These are phyloP conservation scores for Epichloe coenophiala DNA, from an alignment of 2,329 filamentous ascomycete species.

Conservation along the genomic window DNA sequence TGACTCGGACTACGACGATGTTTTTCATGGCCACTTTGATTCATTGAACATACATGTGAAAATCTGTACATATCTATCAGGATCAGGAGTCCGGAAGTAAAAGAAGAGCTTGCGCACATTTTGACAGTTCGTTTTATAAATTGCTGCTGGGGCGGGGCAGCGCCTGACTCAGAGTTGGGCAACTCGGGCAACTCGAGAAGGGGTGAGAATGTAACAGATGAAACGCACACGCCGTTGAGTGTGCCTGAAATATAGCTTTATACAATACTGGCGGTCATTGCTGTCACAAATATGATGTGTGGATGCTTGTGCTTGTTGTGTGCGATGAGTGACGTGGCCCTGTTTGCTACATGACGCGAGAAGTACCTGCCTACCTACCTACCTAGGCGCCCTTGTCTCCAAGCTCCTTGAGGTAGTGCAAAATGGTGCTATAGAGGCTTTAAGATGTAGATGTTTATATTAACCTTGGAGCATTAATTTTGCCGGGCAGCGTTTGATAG, in stretches of 20 bases:
- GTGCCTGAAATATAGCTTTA: not conserved
- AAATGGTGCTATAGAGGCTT: no score
- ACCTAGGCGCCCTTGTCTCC: no score
- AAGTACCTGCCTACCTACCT: not conserved
- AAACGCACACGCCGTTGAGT: not conserved
- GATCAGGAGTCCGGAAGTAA: not conserved
- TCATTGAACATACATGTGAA: constrained; percentile 8
- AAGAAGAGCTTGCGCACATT: not conserved
- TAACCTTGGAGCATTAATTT: no score
- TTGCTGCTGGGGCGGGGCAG: not conserved
- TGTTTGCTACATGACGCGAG: not conserved
- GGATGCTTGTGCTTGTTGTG: not conserved
- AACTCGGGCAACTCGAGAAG: not conserved
- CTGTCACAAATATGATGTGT: not conserved
- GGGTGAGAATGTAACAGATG: not conserved
- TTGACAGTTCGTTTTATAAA: constrained; percentile 1
- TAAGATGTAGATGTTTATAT: no score
- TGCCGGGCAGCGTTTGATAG: no score
- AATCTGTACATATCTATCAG: constrained; percentile 9
- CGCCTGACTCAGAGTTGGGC: not conserved
- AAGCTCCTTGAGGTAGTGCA: no score
- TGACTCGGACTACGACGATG: constrained; percentile 11
- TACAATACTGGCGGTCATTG: not conserved
- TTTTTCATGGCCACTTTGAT: constrained; percentile 8
- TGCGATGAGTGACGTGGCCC: not conserved